Conservation (phyloP, 768 basidiomycete species). For the Mycena galericulata region DNA sequence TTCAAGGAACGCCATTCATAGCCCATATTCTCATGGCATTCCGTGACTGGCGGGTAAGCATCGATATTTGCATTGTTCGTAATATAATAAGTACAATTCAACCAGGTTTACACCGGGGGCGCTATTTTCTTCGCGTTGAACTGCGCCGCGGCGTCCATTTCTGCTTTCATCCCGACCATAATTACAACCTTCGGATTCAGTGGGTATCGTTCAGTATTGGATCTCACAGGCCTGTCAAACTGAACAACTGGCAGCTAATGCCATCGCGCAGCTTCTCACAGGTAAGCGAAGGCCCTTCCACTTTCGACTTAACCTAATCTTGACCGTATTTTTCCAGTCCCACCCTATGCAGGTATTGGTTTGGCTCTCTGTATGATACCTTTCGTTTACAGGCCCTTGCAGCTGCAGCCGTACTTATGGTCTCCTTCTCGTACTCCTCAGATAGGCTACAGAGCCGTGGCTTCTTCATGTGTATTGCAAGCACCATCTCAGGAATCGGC, state of each 20-base stretch:
- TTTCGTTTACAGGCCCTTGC: background rate
- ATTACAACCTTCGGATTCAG: conserved; percentile 79
- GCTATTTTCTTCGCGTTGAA: conserved; percentile 85
- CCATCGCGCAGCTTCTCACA: conserved; percentile 77
- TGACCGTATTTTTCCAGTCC: conserved; percentile 54
- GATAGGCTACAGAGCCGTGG: conserved; percentile 75
- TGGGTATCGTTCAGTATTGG: conserved; percentile 47
- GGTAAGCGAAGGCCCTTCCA: background rate
- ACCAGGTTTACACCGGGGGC: conserved; percentile 72
- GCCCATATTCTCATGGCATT: conserved; percentile 75
- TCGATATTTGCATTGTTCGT: conserved; percentile 5
- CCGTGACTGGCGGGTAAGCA: conserved; percentile 75
- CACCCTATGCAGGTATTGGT: conserved; percentile 77
- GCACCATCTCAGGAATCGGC: conserved; percentile 64
- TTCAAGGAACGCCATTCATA: conserved; percentile 37
- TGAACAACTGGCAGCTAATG: conserved; percentile 58
- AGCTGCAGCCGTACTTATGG: conserved; percentile 73
- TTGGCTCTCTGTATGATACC: background rate
- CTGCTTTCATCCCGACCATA: conserved; percentile 88
- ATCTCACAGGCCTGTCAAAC: background rate
- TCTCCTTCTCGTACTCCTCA: conserved; percentile 68
- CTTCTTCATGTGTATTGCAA: conserved; percentile 57
- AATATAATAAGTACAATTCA: background rate
- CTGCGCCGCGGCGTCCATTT: conserved; percentile 80
- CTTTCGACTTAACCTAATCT: background rate